These are phyloP conservation scores for Darksidea phi DNA, from an alignment of 495 filamentous ascomycete genomes.

Conservation along the genomic window DNA sequence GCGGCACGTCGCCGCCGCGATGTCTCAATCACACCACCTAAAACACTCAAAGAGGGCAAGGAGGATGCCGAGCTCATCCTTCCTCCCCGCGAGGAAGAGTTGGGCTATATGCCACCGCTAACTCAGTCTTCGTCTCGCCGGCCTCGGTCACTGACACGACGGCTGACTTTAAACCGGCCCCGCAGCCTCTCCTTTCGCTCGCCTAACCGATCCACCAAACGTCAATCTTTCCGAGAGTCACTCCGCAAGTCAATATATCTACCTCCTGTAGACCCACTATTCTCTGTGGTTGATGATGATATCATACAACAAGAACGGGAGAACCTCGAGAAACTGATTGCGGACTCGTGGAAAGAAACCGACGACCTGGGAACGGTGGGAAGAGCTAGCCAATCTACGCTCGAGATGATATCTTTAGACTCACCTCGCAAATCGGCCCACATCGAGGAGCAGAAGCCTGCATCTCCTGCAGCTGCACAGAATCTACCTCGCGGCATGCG, in stretches of 20 bases:
- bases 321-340: slow-evolving; percentile 23
- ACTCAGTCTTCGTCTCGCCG: neutral
- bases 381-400: slow-evolving; percentile 11
- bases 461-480: slow-evolving; percentile 7
- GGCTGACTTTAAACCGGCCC: slow-evolving; percentile 2
- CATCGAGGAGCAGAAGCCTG: slow-evolving; percentile 15
- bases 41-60: neutral
- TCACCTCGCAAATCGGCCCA: neutral
- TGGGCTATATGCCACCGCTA: neutral
- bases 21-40: neutral
- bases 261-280: slow-evolving; percentile 14
- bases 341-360: slow-evolving; percentile 16
- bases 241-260: slow-evolving; percentile 9
- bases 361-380: slow-evolving; percentile 5
- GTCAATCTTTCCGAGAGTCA: slow-evolving; percentile 15
- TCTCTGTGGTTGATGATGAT: slow-evolving; percentile 13
- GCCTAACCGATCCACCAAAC: neutral
- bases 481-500: slow-evolving; percentile 13
- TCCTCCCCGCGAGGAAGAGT: neutral
- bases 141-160: slow-evolving; percentile 3
- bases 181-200: slow-evolving; percentile 15
- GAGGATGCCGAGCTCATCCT: slow-evolving; percentile 11
- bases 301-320: slow-evolving; percentile 13
- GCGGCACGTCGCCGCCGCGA: slow-evolving; percentile 7
- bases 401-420: slow-evolving; percentile 13